Base-by-base conservation (phyloP, 257 asterid species). In the Osmanthus fragrans region DNA sequence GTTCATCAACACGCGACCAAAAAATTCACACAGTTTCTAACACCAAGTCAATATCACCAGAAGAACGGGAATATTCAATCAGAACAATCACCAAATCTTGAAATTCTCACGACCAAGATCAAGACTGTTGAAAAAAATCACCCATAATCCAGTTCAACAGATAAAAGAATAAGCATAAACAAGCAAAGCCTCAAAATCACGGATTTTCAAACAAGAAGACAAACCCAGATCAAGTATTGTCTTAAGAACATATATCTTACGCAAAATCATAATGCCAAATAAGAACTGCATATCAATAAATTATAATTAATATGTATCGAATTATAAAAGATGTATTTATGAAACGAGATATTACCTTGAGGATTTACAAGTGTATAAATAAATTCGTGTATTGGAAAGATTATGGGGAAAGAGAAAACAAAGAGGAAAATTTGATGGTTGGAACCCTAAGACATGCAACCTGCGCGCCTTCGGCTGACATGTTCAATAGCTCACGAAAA, bases 151-250 rank as follows among this genome's bases (percentile, higher is more conserved):
- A 11, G 73, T 72, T 72, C 80, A 74, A 80, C 73, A 32, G 49
- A 73, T 42, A 15, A 58, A 75, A 42, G 45, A 67, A 72, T 65
- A 45, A 72, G 63, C 10, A 13, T 71, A 37, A 49, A 63, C 18
- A 65, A 12, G 34, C 49, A 65, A 75, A 77, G 15, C 76, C 69
- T 7, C 19, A 25, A 42, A 51, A 9, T 71, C 45, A 42, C 9
- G 15, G 64, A 34, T 18, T 66, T 47, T 16, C 73, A 75, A 81
- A 75, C 82, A 66, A 79, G 63, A 74, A 25, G 64, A 56, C 64
- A 79, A 80, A 80, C 87, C 84, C 87, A 84, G 86, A 87, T 87
- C 88, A 86, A 77, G 67, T 85, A 81, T 33, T 30, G 65, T 29
- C 74, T 63, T 54, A 29, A 70, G 42, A 71, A 60, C 82, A 77